A percentile compares a stretch with the other conserved stretches of the same genome.
These are phyloP conservation scores for Penicillium canariense DNA, from an alignment of 495 filamentous ascomycete species.

Conservation along the genomic window DNA sequence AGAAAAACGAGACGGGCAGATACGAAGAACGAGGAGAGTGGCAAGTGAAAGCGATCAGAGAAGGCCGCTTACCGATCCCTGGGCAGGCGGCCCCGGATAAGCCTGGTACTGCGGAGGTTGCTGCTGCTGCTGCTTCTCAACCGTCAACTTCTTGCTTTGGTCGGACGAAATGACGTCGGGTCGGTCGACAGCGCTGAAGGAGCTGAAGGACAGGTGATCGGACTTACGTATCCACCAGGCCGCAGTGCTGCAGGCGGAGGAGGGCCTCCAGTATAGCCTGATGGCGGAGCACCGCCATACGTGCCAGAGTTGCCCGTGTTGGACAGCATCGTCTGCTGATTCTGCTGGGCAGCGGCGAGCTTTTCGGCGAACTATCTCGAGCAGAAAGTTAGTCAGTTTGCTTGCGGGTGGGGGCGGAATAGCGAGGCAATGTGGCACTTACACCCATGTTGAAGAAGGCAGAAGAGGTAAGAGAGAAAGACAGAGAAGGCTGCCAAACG, in stretches of 20 bases:
- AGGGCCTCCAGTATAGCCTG: conserved; percentile 46
- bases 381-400: background rate
- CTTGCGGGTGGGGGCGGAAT: background rate
- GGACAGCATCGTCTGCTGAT: conserved; percentile 14
- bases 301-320: conserved; percentile 25
- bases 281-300: conserved; percentile 39
- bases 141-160: background rate
- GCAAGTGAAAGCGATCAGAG: background rate
- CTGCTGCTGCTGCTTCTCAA: conserved; percentile 13
- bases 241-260: conserved; percentile 40
- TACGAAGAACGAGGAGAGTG: conserved; percentile 1
- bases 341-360: conserved; percentile 39
- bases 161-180: conserved; percentile 23
- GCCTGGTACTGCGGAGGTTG: conserved; percentile 39
- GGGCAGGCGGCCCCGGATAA: conserved; percentile 38
- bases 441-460: conserved; percentile 33
- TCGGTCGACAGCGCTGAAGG: background rate
- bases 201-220: conserved; percentile 11
- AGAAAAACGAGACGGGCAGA: conserved; percentile 11
- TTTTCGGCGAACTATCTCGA: conserved; percentile 43
- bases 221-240: conserved; percentile 42
- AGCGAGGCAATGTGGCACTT: conserved; percentile 13
- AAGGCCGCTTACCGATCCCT: conserved; percentile 40
- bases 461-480: conserved; percentile 2
- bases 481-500: background rate